Base-by-base conservation (phyloP, 208 protist species). In the Porcisia deanei region DNA sequence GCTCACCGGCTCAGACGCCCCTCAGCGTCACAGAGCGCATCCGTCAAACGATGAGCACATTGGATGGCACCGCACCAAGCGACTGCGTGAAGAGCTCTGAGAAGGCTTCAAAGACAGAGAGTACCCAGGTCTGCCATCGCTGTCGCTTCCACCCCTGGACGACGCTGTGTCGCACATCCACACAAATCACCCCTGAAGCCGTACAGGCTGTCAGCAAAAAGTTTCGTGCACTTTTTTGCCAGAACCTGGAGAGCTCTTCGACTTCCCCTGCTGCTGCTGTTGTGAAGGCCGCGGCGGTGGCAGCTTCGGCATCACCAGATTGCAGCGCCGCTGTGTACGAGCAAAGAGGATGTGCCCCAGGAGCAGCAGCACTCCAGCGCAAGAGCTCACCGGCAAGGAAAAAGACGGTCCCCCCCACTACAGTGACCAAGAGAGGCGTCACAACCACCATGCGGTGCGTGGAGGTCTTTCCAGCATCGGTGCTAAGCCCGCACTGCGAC, bases 401-500 rank as follows among this genome's bases (percentile, higher is more conserved):
- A 52, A 75, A 75, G 54, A 68, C 47, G n/a, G 69, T 84, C n/a
- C 73, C 70, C 7, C 66, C 55, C 1, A 57, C 69, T 53, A 72
- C 58, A 3, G 75, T 71, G 49, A 66, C 74, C 45, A 65, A 18
- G 59, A 43, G 64, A 67, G 75, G 77, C 22, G 37, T 84, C 41
- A 77, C 76, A 59, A 82, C 81, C 30, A 66, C 78, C 53, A 73
- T 84, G 68, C 79, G 76, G 34, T 86, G 83, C 52, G 82, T 80
- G 30, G 84, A 91, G 60, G 77, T 87, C 10, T 90, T 90, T 41
- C 85, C 85, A 20, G 41, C n/a, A 34, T 85, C 83, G n/a, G 83
- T 90, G 58, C 59, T 82, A 45, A 85, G 75, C 54, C 52, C 86
- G 8, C 79, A 81, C 71, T 91, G 88, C 65, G 90, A 96, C 71